Conservation (phyloP, 768 basidiomycete species). For the Hygrophoropsis aurantiaca region DNA sequence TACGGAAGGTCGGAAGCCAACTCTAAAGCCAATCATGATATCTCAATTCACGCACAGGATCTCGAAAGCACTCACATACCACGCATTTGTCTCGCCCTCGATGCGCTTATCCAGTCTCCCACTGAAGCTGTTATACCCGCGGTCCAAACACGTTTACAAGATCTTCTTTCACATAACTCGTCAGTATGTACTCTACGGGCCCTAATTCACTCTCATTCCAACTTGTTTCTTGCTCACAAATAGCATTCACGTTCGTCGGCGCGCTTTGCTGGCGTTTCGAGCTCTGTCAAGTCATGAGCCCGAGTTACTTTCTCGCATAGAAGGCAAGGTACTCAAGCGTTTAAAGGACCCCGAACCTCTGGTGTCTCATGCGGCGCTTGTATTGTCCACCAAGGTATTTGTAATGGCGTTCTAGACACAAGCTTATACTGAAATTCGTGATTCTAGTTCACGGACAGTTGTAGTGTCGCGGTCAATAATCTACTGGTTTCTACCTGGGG, state of each 20-base stretch:
- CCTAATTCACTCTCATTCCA: conserved; percentile 5
- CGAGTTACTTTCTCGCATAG: conserved; percentile 45
- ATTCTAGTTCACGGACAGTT: background rate
- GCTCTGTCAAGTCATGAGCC: conserved; percentile 47
- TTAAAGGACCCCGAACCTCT: conserved; percentile 42
- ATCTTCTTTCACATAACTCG: conserved; percentile 73
- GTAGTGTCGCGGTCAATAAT: conserved; percentile 13
- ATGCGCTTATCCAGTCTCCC: conserved; percentile 60
- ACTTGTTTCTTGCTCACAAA: conserved; percentile 8
- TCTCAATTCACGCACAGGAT: conserved; percentile 49
- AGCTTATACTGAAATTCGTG: conserved; percentile 3
- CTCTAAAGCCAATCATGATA: background rate
- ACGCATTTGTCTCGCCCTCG: conserved; percentile 70
- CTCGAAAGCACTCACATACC: conserved; percentile 57
- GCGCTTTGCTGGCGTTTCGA: conserved; percentile 59
- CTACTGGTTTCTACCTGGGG: conserved; percentile 16
- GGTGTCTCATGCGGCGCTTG: conserved; percentile 49
- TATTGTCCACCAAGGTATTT: conserved; percentile 25
- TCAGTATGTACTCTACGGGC: conserved; percentile 49
- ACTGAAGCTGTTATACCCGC: conserved; percentile 75
- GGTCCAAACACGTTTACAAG: conserved; percentile 61
- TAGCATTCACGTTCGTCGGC: conserved; percentile 60
- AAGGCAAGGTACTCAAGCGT: conserved; percentile 37
- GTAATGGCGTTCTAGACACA: conserved; percentile 2
- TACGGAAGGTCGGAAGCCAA: conserved; percentile 61